Evolutionary conservation across 2,329 filamentous ascomycete species (phyloP), one percentile per base, ranked within the genome.

Genomic region (Whalleya microplaca): DNA sequence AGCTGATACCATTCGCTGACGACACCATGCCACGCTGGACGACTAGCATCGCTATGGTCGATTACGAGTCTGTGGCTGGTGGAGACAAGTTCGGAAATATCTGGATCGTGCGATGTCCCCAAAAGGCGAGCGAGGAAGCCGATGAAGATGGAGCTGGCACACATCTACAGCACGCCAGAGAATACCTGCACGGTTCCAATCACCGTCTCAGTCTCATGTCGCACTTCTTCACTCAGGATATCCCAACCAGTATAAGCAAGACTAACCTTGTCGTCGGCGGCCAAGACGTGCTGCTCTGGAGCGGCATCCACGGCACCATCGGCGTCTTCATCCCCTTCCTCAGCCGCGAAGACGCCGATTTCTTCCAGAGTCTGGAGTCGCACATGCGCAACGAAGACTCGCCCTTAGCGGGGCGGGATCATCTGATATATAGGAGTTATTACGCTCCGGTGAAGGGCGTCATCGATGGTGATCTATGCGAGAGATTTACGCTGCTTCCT

Each of bases 31-130:
- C 92, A 48, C 87, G 95, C 29, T 98, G 93, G 91, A 96, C 92
- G 1, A 96, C 92, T 0, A 90, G 90, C 64, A 89, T 90, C 0
- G 84, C 92, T 2, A 96, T 99, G 92, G 88, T 98, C 1, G 95
- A 99, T 75, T 99, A 99, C 73, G 95, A 99, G 72, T 96, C 95
- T 1, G 87, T 91, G 21, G 93, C 92, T 2, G 95, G 94, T 37
- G 94, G 94, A 37, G 95, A 99, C 78, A 98, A 97, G 71, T 99
- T 99, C 64, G 96, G 95, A 58, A 99, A 99, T 68, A 76, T 99
- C 16, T 99, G 92, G 88, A 84, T 99, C 44, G 82, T 99, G 27
- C 89, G 95, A 46, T 95, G 91, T 68, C 92, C 94, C 0, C 80
- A 87, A 58, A 95, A 96, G 72, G 87, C 89, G 7, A 96, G 91